Base-by-base conservation (phyloP, 139 green algal species). In the Coccomyxa sp. region DNA sequence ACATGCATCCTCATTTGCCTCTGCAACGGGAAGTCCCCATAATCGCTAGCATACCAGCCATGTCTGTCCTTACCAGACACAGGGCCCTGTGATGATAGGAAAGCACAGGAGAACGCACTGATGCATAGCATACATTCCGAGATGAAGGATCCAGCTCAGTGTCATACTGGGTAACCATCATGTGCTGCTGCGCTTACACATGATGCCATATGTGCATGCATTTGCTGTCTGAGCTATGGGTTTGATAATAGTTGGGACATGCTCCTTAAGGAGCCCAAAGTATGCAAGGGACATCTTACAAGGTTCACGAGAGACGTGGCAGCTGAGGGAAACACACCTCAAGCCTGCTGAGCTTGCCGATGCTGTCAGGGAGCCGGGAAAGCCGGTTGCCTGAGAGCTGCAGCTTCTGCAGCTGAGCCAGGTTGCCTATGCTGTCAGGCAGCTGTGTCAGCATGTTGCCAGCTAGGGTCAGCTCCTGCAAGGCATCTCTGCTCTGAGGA, bases 311-410 rank as follows among this genome's bases (percentile, higher is more conserved):
- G 50, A 18, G 24, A 76, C 18, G 71, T 64, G 34, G 22, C 16
- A 4, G 14, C 14, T 44, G 35, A 50, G 14, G 33, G 70, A 71
- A 31, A 36, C 39, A 10, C 40, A 78, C 78, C 84, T 90, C 55
- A 29, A 95, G 87, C 6, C 82, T n/a, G 1, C 68, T 71, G 29
- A 94, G 81, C 24, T 81, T 29, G 31, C 87, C 84, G 6, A 95
- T 44, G 27, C 70, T 69, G 0, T 82, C 55, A 0, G 90, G 88
- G 39, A 96, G 40, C 4, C 33, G 1, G 9, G 14, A 55, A 27
- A 97, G 82, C 33, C 71, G 27, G 78, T 97, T 97, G 69, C 92
- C 90, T 58, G 93, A 91, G 39, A 93, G 78, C 78, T 91, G 86
- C 36, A 96, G 83, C 33, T 86, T 83, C 14, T 85, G 38, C 31